Evolutionary conservation across 768 basidiomycete species (phyloP), one percentile per base, ranked within the genome.

Genomic region (Russula sp.): DNA sequence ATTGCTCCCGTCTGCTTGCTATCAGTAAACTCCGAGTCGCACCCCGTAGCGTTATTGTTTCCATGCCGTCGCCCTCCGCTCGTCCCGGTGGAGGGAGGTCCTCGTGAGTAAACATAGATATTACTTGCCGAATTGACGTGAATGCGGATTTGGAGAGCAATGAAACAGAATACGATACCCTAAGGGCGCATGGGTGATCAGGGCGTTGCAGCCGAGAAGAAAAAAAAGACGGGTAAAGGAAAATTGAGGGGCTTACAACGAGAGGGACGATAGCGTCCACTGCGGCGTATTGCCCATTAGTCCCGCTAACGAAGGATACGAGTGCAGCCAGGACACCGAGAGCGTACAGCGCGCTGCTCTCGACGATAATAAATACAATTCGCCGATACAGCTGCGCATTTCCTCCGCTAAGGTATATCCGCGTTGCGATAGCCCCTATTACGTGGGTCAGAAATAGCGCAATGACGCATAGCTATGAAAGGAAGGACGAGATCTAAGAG

Each of bases 101-200:
- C 46, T 22, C 22, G 22, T 22, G 46, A 48, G 46, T 11, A 48
- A 11, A 48, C n/a, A 22, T 22, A 22, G 22, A n/a, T 48, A 11
- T n/a, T 22, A 22, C 46, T 22, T 28, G 49, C 28, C 49, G 24
- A 28, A 28, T 44, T 32, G 34, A 36, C 8, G 30, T 48, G 57
- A 24, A 59, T 48, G 26, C 63, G 44, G 16, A 64, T 64, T 52
- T 64, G 63, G n/a, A 64, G 34, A 24, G 59, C 44, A n/a, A 64
- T 48, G 5, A 64, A n/a, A 24, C 24, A 59, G 52, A 64, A 64
- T 24, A 30, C 57, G 18, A 64, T 64, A 20, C 63, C 55, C 59
- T 61, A 44, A 10, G 22, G 5, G 1, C 22, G 44, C 20, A 46
- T 5, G 42, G 20, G n/a, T 44, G 44, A 24, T 16, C 38, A 40